These are phyloP conservation scores for Chytriomyces confervae DNA, from an alignment of 192 early-diverging fungal genomes.

Conservation along the genomic window DNA sequence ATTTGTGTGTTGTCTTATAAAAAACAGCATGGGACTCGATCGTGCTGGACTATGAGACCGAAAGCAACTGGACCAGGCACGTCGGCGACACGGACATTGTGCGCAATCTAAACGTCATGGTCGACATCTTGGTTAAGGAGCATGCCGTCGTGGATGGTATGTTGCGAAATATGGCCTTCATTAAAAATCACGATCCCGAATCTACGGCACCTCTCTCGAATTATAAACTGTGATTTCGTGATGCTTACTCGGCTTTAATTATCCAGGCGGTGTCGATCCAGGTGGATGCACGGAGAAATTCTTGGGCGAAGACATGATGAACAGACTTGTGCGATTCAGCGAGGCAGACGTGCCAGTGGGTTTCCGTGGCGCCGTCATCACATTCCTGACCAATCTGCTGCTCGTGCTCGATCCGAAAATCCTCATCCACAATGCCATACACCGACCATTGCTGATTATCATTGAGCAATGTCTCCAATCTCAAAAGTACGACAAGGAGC, in stretches of 20 bases:
- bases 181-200: no score
- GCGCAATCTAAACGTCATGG: conserved; percentile 75
- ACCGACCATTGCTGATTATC: conserved; percentile 81
- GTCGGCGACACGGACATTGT: conserved; percentile 83
- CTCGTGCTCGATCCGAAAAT: conserved; percentile 86
- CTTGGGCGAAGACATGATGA: conserved; percentile 82
- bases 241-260: conserved; percentile 5
- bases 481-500: conserved; percentile 42
- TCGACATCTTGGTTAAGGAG: conserved; percentile 89
- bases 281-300: conserved; percentile 91
- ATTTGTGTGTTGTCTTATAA: no score
- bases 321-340: conserved; percentile 76
- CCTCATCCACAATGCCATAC: conserved; percentile 87
- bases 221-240: no score
- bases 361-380: conserved; percentile 79
- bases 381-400: conserved; percentile 80
- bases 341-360: conserved; percentile 80
- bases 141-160: conserved; percentile 74
- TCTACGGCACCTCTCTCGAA: no score
- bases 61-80: conserved; percentile 42
- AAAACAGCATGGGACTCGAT: conserved; percentile 34
- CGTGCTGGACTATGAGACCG: conserved; percentile 36
- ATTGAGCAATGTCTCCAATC: conserved; percentile 68
- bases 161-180: no score
- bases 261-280: conserved; percentile 51